Evolutionary conservation across 495 filamentous ascomycete species (phyloP), one percentile per base, ranked within the genome.

Genomic region (Lepraria neglecta): DNA sequence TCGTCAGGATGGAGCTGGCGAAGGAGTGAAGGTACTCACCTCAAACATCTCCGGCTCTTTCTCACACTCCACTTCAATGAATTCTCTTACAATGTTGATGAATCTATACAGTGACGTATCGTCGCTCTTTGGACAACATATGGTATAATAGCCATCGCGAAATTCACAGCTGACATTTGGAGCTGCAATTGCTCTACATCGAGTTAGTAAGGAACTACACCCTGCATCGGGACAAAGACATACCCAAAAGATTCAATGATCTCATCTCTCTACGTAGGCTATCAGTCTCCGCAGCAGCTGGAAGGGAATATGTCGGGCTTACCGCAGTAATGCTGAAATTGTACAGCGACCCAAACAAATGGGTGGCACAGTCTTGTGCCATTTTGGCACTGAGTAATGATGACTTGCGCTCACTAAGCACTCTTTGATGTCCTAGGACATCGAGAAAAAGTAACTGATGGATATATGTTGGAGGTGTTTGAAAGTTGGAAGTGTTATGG

Each of bases 311-410:
- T 24, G 24, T 19, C 7, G 17, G 11, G 47, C 64, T 60, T 28
- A 63, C 60, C 24, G 60, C 64, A 5, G 27, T 28, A 28, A 51
- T 48, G 24, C 60, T 60, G 40, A 63, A 63, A 1, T 30, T 30
- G 35, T 63, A 66, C 15, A 66, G 40, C 31, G 64, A 63, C n/a
- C 54, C 43, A 43, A 66, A 59, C 14, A 63, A 33, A 44, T 66
- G 61, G 28, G 35, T 47, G 12, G 24, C 50, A 48, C 15, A n/a
- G 15, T 60, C 47, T 58, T 40, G 15, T 44, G 42, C 27, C 55
- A 28, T 44, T n/a, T 17, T 46, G 17, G 44, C 17, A 46, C 19
- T 9, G 9, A 11, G 6, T 38, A 3, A 28, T 63, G 64, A 66
- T 60, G 60, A 66, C 60, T 63, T 54, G 60, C 56, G 64, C 64